Evolutionary conservation across 2,329 filamentous ascomycete species (phyloP).

Genomic region (Xylariomycetidae sp.): DNA sequence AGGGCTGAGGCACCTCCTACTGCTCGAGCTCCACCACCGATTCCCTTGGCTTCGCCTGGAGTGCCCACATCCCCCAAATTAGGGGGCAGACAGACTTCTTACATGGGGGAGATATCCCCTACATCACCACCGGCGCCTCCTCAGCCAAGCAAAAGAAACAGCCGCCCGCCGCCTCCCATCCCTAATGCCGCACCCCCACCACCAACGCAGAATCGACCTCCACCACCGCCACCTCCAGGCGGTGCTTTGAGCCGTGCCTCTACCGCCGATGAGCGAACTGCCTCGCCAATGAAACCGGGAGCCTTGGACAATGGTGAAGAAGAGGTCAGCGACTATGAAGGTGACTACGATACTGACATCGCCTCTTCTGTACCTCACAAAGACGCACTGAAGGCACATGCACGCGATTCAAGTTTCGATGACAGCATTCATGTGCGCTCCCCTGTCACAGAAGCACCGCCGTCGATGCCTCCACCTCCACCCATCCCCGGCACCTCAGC

Average conservation of each 20-base stretch:
- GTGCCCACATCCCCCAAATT: constrained; percentile 40
- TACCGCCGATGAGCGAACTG: constrained; percentile 48
- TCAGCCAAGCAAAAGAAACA: constrained; percentile 47
- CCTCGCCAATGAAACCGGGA: constrained; percentile 38
- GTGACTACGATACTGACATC: constrained; percentile 97
- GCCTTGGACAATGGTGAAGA: constrained; percentile 55
- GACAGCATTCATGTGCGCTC: constrained; percentile 60
- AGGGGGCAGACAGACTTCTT: constrained; percentile 29
- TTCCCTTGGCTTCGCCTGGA: constrained; percentile 40
- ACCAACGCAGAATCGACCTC: constrained; percentile 54
- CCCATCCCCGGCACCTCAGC: constrained; percentile 50
- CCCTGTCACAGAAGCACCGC: constrained; percentile 40
- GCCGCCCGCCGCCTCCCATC: constrained; percentile 56
- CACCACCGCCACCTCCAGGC: constrained; percentile 61
- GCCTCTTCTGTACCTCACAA: constrained; percentile 91
- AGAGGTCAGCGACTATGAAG: constrained; percentile 90
- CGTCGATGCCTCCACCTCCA: constrained; percentile 45
- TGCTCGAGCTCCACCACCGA: constrained; percentile 37
- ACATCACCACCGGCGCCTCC: constrained; percentile 33
- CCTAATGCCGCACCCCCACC: constrained; percentile 48
- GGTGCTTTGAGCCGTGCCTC: constrained; percentile 50
- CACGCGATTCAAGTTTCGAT: constrained; percentile 71
- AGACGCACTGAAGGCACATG: constrained; percentile 82
- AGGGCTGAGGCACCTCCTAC: constrained; percentile 33
- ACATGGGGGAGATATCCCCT: constrained; percentile 32